Percentiles rank a stretch among this genome's conserved stretches.
Conservation (phyloP, 2,329 filamentous ascomycete species). For the Allantophomopsis lycopodina region DNA sequence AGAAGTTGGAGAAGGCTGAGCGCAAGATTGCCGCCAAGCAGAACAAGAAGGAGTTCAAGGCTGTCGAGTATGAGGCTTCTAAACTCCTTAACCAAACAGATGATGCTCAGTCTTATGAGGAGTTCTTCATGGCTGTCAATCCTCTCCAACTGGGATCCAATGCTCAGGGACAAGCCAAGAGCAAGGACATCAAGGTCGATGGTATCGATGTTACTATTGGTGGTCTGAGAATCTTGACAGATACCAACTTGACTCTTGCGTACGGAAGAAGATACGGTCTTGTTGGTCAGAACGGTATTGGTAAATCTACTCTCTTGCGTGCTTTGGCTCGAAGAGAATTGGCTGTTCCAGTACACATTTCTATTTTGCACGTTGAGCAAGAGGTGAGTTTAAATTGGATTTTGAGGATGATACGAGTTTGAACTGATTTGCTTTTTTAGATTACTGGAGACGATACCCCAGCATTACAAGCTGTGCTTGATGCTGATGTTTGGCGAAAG, state of each 20-base stretch:
- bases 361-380: conserved; percentile 97
- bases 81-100: conserved; percentile 73
- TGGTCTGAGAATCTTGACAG: conserved; percentile 75
- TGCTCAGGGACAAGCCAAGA: conserved; percentile 61
- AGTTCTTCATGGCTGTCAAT: conserved; percentile 99
- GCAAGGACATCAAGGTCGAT: conserved; percentile 97
- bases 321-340: conserved; percentile 89
- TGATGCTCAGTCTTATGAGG: conserved; percentile 84
- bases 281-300: conserved; percentile 98
- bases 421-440: conserved; percentile 28
- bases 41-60: conserved; percentile 97
- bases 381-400: conserved; percentile 45
- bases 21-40: conserved; percentile 96
- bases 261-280: conserved; percentile 93
- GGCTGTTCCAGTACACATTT: conserved; percentile 90
- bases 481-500: conserved; percentile 98
- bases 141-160: conserved; percentile 73
- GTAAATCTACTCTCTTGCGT: conserved; percentile 86
- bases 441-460: conserved; percentile 92
- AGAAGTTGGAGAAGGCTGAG: conserved; percentile 98
- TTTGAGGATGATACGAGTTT: not conserved
- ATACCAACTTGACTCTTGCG: conserved; percentile 79
- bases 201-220: conserved; percentile 90
- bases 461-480: conserved; percentile 85
- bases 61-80: conserved; percentile 93